Conservation (phyloP, 2,329 filamentous ascomycete genomes). For the Scleromitrula shiraiana region DNA sequence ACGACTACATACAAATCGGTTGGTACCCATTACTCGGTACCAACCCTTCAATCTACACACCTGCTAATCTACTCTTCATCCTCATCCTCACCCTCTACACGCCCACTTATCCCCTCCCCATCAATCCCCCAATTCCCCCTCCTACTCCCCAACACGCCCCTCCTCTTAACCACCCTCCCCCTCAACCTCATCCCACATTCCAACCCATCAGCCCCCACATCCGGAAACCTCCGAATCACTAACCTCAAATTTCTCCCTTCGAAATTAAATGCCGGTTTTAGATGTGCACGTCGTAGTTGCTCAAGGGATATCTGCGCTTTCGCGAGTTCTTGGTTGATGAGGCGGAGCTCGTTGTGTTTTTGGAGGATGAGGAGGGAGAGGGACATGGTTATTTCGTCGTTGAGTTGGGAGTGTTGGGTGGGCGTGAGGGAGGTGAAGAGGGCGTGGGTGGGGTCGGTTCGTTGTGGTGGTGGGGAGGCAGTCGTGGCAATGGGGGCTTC, state of each 20-base stretch:
- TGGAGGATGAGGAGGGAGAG: conserved; percentile 52
- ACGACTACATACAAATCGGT: too few relatives aligned
- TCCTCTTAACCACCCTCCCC: not conserved
- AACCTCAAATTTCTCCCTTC: conserved; percentile 41
- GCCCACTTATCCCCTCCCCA: too few relatives aligned
- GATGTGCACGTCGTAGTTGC: conserved; percentile 82
- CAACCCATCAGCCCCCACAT: not conserved
- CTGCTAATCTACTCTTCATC: not conserved
- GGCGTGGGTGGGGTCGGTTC: too few relatives aligned
- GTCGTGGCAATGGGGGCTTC: too few relatives aligned
- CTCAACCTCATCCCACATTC: not conserved
- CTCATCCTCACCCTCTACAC: not conserved
- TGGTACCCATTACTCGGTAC: too few relatives aligned
- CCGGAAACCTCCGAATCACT: not conserved
- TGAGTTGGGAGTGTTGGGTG: too few relatives aligned
- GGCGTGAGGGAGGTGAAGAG: too few relatives aligned
- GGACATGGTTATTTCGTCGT: too few relatives aligned
- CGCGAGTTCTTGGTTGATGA: conserved; percentile 92
- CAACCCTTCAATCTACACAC: too few relatives aligned
- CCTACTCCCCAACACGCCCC: too few relatives aligned
- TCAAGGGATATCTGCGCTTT: conserved; percentile 93
- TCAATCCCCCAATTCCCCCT: too few relatives aligned
- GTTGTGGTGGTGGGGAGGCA: too few relatives aligned
- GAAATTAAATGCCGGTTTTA: conserved; percentile 79
- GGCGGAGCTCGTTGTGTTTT: conserved; percentile 87